A percentile compares a stretch with the other conserved stretches of the same genome.
phyloP scores from a whole-genome alignment of 768 basidiomycete genomes.

The Auricularia sp. region DNA sequence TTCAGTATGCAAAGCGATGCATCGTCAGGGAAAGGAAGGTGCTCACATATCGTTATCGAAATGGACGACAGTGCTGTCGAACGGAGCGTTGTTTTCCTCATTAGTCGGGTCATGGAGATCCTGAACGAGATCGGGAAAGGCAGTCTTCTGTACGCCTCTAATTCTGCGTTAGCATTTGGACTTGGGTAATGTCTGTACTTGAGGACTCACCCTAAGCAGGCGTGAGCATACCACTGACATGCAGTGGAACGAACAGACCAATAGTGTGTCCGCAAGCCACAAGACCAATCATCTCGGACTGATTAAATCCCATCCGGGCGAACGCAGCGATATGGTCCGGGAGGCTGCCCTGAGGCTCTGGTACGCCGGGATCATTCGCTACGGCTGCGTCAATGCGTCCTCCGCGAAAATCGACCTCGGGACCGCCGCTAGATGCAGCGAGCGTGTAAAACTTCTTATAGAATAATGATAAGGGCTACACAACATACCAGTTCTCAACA shows the following conservation, averaged over 20 bases:
- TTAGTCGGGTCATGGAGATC: constrained; percentile 3
- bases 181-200: too few species aligned
- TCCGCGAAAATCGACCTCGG: constrained; percentile 31
- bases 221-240: background rate
- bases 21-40: constrained; percentile 1
- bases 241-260: constrained; percentile 17
- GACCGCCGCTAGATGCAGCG: constrained; percentile 37
- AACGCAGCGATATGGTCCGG: constrained; percentile 32
- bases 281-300: constrained; percentile 40
- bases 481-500: background rate
- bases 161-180: background rate
- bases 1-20: constrained; percentile 28
- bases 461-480: background rate
- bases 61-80: constrained; percentile 4
- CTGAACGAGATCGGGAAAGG: constrained; percentile 35
- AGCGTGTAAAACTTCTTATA: constrained; percentile 7
- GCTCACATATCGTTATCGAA: constrained; percentile 8
- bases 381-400: constrained; percentile 34
- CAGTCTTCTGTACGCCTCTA: constrained; percentile 31
- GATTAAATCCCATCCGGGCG: constrained; percentile 33
- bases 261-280: constrained; percentile 46
- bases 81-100: background rate
- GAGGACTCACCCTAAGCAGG: background rate
- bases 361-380: constrained; percentile 33
- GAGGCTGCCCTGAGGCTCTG: constrained; percentile 30